Evolutionary conservation across 2,329 filamentous ascomycete species (phyloP).

Genomic region (Diaporthe sp.): DNA sequence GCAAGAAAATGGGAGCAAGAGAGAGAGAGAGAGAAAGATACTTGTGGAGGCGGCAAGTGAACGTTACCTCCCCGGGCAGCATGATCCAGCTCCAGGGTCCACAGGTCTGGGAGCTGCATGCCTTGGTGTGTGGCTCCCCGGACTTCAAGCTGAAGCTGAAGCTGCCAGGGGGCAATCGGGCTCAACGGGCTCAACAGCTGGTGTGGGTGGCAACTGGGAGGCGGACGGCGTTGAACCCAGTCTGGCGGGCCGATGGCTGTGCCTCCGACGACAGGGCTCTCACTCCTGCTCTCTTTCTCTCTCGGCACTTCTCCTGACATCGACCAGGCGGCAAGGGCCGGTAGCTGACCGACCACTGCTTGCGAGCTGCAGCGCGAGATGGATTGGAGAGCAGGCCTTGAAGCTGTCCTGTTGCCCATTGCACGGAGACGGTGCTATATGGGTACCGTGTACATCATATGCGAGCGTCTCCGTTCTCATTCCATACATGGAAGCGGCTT

Average conservation of each 20-base stretch:
- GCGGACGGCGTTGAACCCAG: constrained; percentile 18
- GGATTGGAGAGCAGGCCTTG: neutral
- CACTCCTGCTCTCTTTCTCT: neutral
- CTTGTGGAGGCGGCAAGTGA: neutral
- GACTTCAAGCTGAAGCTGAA: constrained; percentile 4
- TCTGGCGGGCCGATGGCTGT: constrained; percentile 29
- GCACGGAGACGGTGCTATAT: neutral
- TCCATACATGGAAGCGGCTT: neutral
- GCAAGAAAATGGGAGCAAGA: neutral
- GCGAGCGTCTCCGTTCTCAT: neutral
- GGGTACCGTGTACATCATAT: neutral
- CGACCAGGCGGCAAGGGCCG: neutral
- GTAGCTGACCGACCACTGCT: neutral
- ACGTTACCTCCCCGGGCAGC: constrained; percentile 8
- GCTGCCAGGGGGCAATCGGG: neutral
- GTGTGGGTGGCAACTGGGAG: neutral
- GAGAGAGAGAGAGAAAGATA: neutral
- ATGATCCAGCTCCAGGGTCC: neutral
- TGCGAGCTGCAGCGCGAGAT: neutral
- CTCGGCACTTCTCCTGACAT: neutral
- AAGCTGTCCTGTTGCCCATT: neutral
- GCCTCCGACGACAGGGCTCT: constrained; percentile 16
- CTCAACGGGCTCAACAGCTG: neutral
- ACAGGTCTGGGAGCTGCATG: constrained; percentile 1
- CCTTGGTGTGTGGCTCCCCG: neutral